Evolutionary conservation across 352 stramenopile genomes (phyloP).

Genomic region (Pythium vanterpoolii): DNA sequence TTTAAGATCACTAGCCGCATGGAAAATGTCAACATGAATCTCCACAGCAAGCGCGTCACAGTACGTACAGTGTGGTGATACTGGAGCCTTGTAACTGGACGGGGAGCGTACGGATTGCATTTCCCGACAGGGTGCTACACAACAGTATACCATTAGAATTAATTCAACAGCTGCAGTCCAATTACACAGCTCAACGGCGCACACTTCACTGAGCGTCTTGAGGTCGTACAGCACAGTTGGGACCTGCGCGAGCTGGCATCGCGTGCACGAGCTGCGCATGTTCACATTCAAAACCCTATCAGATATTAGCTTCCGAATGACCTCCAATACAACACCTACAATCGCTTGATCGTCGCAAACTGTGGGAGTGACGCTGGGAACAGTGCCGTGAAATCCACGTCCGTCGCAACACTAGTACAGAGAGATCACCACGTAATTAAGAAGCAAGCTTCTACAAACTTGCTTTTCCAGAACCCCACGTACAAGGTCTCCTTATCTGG

Average conservation of each 20-base stretch:
- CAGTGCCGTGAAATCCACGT: slow-evolving; percentile 22
- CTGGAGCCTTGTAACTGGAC: slow-evolving; percentile 29
- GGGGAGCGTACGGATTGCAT: slow-evolving; percentile 29
- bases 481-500: slow-evolving; percentile 25
- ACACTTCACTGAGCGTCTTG: slow-evolving; percentile 30
- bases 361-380: slow-evolving; percentile 15
- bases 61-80: slow-evolving; percentile 38
- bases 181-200: background rate
- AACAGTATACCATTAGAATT: background rate
- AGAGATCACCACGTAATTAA: background rate
- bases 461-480: background rate
- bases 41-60: background rate
- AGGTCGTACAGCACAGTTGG: slow-evolving; percentile 33
- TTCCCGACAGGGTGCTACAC: slow-evolving; percentile 17
- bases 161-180: background rate
- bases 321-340: slow-evolving; percentile 1
- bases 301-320: background rate
- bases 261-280: slow-evolving; percentile 29
- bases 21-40: background rate
- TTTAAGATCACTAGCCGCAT: slow-evolving; percentile 23
- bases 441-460: background rate
- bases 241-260: slow-evolving; percentile 34
- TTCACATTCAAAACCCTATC: background rate
- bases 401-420: slow-evolving; percentile 7
- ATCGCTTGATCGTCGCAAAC: slow-evolving; percentile 17